These are phyloP conservation scores for Penicillium capsulatum DNA, from an alignment of 2,329 filamentous ascomycete species.

Conservation along the genomic window DNA sequence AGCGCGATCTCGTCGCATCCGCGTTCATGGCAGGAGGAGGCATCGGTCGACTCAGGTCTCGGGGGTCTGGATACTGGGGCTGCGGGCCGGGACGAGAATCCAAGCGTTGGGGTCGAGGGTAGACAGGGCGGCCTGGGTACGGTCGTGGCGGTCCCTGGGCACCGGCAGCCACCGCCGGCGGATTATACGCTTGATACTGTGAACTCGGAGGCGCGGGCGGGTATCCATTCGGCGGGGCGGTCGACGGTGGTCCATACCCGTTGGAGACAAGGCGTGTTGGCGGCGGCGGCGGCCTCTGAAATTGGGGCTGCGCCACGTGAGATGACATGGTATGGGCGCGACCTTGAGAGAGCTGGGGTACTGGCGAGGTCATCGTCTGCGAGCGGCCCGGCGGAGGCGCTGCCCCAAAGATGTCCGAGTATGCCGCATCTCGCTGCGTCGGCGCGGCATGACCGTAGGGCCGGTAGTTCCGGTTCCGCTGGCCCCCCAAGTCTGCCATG, in stretches of 20 bases:
- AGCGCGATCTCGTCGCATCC: conserved; percentile 88
- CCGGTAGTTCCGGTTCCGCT: conserved; percentile 59
- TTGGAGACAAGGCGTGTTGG: conserved; percentile 45
- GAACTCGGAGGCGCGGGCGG: conserved; percentile 38
- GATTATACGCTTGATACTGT: conserved; percentile 38
- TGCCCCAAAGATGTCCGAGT: conserved; percentile 90
- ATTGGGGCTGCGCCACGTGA: conserved; percentile 42
- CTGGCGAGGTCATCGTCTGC: conserved; percentile 88
- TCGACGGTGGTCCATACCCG: conserved; percentile 39
- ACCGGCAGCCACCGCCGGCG: conserved; percentile 31
- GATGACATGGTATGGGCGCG: conserved; percentile 77
- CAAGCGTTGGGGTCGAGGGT: conserved; percentile 67
- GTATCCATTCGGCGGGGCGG: conserved; percentile 38
- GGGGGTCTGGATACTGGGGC: conserved; percentile 57
- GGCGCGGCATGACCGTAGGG: conserved; percentile 53
- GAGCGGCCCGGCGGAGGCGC: conserved; percentile 82
- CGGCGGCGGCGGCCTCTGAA: conserved; percentile 40
- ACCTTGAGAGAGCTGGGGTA: conserved; percentile 58
- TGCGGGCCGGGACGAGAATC: conserved; percentile 55
- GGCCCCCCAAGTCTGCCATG: conserved; percentile 63
- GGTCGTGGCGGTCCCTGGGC: conserved; percentile 58
- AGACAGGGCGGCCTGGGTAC: conserved; percentile 63
- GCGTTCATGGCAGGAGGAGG: conserved; percentile 71
- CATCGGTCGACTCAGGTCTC: conserved; percentile 54
- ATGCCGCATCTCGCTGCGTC: conserved; percentile 84